A percentile compares a stretch with the other conserved stretches of the same genome.
These are phyloP conservation scores for Delonix regia DNA, from an alignment of 306 rosid species.

Conservation along the genomic window DNA sequence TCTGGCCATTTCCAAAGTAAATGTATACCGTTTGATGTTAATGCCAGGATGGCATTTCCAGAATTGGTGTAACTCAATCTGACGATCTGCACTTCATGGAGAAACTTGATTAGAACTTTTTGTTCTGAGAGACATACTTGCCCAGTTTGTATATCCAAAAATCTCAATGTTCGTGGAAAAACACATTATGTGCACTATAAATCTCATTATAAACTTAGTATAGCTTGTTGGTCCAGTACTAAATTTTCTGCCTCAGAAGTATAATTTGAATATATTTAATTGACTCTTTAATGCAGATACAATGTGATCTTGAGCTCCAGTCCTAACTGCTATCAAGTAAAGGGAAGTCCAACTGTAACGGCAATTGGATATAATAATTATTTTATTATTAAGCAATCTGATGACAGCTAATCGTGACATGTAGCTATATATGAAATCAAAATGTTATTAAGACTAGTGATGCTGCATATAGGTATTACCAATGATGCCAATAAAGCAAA, in stretches of 20 bases:
- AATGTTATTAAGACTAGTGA: not conserved
- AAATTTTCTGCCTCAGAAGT: not conserved
- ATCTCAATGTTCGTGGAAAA: not conserved
- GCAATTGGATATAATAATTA: not conserved
- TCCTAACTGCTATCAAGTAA: no score
- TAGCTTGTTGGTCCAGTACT: not conserved
- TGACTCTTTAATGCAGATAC: not conserved
- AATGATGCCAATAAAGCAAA: constrained; percentile 7
- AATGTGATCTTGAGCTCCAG: not conserved
- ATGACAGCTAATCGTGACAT: not conserved
- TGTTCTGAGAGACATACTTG: not conserved
- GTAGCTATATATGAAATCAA: not conserved
- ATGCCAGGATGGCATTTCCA: constrained; percentile 46
- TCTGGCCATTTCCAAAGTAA: constrained; percentile 54
- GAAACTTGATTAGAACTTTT: constrained; percentile 6
- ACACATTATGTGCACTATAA: not conserved
- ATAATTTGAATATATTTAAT: not conserved
- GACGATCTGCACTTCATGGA: constrained; percentile 39
- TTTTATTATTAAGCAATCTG: not conserved
- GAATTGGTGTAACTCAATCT: constrained; percentile 43
- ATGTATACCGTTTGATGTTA: constrained; percentile 41
- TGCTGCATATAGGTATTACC: not conserved
- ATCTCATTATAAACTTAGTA: not conserved
- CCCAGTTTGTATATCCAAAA: not conserved
- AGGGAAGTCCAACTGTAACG: no score